These are phyloP conservation scores for Colletotrichum acutatum DNA, from an alignment of 2,329 filamentous ascomycete genomes.

Conservation along the genomic window DNA sequence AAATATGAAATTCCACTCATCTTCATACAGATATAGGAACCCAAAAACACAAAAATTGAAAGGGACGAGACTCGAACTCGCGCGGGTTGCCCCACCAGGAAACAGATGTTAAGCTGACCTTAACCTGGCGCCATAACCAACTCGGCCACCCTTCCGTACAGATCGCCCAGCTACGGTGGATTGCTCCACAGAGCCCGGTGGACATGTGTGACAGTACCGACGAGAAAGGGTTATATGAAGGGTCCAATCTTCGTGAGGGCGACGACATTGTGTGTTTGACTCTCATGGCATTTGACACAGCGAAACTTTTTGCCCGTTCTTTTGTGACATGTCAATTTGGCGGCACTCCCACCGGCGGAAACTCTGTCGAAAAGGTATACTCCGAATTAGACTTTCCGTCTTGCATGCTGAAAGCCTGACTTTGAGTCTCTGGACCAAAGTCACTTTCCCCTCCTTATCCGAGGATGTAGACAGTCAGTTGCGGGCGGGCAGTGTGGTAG, in stretches of 20 bases:
- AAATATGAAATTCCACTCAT: too few species aligned
- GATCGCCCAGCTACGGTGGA: neutral
- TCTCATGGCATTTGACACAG: too few species aligned
- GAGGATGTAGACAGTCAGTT: neutral
- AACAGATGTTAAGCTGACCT: slow-evolving; percentile 16
- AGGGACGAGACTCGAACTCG: slow-evolving; percentile 23
- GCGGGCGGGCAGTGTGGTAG: too few species aligned
- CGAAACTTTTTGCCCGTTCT: too few species aligned
- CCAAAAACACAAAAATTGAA: neutral
- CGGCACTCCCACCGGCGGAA: neutral
- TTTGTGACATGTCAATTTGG: too few species aligned
- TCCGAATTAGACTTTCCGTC: neutral
- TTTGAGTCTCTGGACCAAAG: neutral
- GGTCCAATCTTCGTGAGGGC: neutral
- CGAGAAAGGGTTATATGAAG: neutral
- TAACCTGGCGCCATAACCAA: slow-evolving; percentile 23
- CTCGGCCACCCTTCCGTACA: slow-evolving; percentile 7
- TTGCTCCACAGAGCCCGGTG: neutral
- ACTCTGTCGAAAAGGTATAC: neutral
- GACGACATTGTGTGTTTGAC: too few species aligned
- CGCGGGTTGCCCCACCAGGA: slow-evolving; percentile 19
- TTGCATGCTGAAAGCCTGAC: neutral
- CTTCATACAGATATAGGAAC: neutral
- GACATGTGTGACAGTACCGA: accelerated
- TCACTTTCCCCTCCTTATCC: neutral